A percentile compares a stretch with the other conserved stretches of the same genome.
These are phyloP conservation scores for Malus hybrid DNA, from an alignment of 331 rosid genomes.

Conservation along the genomic window DNA sequence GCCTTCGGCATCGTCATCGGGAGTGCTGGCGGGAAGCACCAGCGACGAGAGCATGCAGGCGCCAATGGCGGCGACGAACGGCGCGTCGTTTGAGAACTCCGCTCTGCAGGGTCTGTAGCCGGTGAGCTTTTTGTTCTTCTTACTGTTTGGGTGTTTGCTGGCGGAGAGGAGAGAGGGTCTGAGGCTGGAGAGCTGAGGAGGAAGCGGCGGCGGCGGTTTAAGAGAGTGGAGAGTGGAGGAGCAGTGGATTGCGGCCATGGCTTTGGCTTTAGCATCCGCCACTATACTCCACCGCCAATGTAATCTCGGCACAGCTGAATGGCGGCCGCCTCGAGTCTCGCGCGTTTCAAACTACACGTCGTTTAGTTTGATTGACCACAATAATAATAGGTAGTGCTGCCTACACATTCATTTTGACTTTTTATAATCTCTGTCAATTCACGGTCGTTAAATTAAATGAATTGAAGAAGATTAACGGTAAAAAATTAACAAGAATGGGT, in stretches of 20 bases:
- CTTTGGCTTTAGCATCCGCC: too few relatives aligned
- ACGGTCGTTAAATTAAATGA: too few relatives aligned
- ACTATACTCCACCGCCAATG: background rate
- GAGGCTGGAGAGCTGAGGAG: background rate
- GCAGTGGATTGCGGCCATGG: conserved; percentile 7
- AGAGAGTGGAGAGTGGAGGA: background rate
- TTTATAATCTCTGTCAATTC: too few relatives aligned
- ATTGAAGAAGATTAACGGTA: accelerated
- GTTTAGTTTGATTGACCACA: too few relatives aligned
- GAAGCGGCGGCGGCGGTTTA: background rate
- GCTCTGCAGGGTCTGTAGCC: conserved; percentile 23
- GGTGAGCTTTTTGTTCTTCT: background rate
- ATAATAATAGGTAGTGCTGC: too few relatives aligned
- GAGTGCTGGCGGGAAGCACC: conserved; percentile 30
- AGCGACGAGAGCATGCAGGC: conserved; percentile 72
- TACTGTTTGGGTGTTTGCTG: background rate
- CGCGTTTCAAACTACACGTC: background rate
- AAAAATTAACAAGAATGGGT: too few relatives aligned
- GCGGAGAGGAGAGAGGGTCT: background rate
- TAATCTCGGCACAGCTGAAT: background rate
- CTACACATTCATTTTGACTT: too few relatives aligned
- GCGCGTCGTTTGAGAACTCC: conserved; percentile 58
- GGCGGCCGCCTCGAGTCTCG: background rate
- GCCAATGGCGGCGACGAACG: conserved; percentile 75
- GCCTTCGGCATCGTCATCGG: conserved; percentile 31